phyloP scores from a whole-genome alignment of 192 early-diverging fungal genomes.

The Coemansia sp. region DNA sequence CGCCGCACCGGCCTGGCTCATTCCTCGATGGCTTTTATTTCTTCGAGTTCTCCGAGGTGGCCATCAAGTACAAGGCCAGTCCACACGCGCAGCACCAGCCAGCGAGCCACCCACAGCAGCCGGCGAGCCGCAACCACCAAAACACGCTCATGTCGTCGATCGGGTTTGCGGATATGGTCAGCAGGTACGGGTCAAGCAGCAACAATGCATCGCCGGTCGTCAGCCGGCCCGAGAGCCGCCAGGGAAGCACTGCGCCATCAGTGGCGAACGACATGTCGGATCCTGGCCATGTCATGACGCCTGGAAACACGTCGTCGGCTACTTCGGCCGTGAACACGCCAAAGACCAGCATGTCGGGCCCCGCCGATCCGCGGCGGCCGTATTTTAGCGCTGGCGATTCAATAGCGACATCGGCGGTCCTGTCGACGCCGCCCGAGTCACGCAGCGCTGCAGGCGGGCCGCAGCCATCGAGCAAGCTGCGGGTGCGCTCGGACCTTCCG shows the following conservation, averaged over 20 bases:
- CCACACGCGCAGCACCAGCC: background rate
- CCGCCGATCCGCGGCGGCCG: background rate
- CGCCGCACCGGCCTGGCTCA: conserved; percentile 53
- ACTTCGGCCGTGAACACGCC: background rate
- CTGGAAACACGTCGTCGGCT: background rate
- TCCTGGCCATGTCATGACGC: too few relatives aligned
- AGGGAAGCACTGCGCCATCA: conserved; percentile 37
- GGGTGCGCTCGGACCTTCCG: conserved; percentile 14
- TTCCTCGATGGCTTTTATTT: conserved; percentile 91
- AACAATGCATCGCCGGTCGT: conserved; percentile 20
- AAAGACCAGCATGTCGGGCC: background rate
- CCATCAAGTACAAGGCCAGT: conserved; percentile 3
- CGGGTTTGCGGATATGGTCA: conserved; percentile 11
- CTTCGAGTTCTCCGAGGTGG: conserved; percentile 53
- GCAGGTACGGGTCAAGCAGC: conserved; percentile 7
- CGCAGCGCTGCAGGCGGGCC: background rate
- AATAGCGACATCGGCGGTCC: background rate
- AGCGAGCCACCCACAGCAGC: background rate
- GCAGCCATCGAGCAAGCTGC: conserved; percentile 25
- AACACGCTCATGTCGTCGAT: conserved; percentile 16
- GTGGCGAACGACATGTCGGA: conserved; percentile 9
- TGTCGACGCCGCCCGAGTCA: too few relatives aligned
- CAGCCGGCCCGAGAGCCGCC: conserved; percentile 43
- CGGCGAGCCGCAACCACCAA: background rate
- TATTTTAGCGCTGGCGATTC: too few relatives aligned